Conservation (phyloP, 495 filamentous ascomycete genomes). For the Astrothelium subdiscretum region DNA sequence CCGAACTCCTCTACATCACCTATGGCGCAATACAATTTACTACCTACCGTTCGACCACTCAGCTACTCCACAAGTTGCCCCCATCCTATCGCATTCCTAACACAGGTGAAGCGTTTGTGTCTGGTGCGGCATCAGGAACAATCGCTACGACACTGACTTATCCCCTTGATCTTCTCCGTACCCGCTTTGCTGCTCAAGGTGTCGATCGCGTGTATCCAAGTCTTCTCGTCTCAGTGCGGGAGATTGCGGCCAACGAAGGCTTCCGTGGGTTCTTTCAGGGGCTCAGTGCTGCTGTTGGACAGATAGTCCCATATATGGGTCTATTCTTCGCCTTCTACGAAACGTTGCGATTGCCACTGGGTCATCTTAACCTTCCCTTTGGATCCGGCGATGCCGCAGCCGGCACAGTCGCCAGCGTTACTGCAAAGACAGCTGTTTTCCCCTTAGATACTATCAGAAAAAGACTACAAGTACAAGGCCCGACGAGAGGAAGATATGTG, state of each 20-base stretch:
- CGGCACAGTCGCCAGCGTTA: slow-evolving; percentile 62
- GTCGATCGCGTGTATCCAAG: slow-evolving; percentile 67
- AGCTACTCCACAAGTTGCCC: slow-evolving; percentile 40
- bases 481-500: slow-evolving; percentile 63
- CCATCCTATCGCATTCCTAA: slow-evolving; percentile 40
- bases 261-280: slow-evolving; percentile 74
- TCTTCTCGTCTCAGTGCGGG: slow-evolving; percentile 49
- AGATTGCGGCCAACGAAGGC: slow-evolving; percentile 71
- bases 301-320: slow-evolving; percentile 94
- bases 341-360: slow-evolving; percentile 45
- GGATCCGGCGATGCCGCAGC: slow-evolving; percentile 71
- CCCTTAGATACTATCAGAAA: slow-evolving; percentile 92
- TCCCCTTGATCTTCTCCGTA: slow-evolving; percentile 85
- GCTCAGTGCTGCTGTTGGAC: slow-evolving; percentile 61
- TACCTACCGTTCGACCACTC: slow-evolving; percentile 62
- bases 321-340: slow-evolving; percentile 90
- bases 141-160: slow-evolving; percentile 76
- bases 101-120: slow-evolving; percentile 56
- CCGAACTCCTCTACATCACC: slow-evolving; percentile 82
- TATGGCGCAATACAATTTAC: slow-evolving; percentile 87
- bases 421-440: slow-evolving; percentile 83
- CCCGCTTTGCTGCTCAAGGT: slow-evolving; percentile 90
- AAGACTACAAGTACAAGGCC: slow-evolving; percentile 89
- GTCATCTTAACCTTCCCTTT: slow-evolving; percentile 31
- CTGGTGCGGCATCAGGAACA: slow-evolving; percentile 70